A percentile compares a stretch with the other conserved stretches of the same genome.
Conservation (phyloP, 305 asterid species). For the Fraxinus baroniana region DNA sequence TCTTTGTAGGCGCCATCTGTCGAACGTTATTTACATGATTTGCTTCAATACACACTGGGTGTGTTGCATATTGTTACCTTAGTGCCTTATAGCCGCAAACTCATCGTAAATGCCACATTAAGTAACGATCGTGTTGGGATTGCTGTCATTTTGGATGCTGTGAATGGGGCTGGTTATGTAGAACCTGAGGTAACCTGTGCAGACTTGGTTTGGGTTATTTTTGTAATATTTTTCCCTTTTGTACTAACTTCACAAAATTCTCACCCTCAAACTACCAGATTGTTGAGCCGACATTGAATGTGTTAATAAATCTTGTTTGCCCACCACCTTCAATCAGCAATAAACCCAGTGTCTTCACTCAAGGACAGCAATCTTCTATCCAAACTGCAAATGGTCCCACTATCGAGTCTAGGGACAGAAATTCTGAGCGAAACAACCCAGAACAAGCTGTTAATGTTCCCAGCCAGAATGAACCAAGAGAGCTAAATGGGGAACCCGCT, state of each 20-base stretch:
- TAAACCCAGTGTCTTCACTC: slow-evolving; percentile 61
- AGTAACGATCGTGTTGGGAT: slow-evolving; percentile 95
- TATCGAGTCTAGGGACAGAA: not conserved
- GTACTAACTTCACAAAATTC: not conserved
- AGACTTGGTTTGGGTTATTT: not conserved
- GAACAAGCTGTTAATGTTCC: slow-evolving; percentile 48
- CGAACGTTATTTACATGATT: slow-evolving; percentile 93
- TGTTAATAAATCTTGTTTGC: slow-evolving; percentile 90
- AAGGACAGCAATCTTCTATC: slow-evolving; percentile 62
- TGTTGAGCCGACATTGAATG: slow-evolving; percentile 85
- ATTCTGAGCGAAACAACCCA: slow-evolving; percentile 43
- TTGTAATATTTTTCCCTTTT: not conserved
- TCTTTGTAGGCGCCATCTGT: slow-evolving; percentile 86
- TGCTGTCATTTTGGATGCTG: slow-evolving; percentile 95
- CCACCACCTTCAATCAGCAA: slow-evolving; percentile 99
- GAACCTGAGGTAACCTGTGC: slow-evolving; percentile 78
- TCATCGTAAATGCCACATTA: slow-evolving; percentile 71
- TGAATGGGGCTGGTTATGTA: slow-evolving; percentile 84
- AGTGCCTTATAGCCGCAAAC: slow-evolving; percentile 87
- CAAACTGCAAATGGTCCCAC: slow-evolving; percentile 57
- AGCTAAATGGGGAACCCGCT: slow-evolving; percentile 65
- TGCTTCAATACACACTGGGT: slow-evolving; percentile 95
- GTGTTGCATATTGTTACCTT: slow-evolving; percentile 83
- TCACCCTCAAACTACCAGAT: slow-evolving; percentile 45
- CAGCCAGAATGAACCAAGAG: slow-evolving; percentile 60